A percentile compares a stretch with the other conserved stretches of the same genome.
Evolutionary conservation across 805 yeast genomes (phyloP).

Genomic region (Pichia nakasei): DNA sequence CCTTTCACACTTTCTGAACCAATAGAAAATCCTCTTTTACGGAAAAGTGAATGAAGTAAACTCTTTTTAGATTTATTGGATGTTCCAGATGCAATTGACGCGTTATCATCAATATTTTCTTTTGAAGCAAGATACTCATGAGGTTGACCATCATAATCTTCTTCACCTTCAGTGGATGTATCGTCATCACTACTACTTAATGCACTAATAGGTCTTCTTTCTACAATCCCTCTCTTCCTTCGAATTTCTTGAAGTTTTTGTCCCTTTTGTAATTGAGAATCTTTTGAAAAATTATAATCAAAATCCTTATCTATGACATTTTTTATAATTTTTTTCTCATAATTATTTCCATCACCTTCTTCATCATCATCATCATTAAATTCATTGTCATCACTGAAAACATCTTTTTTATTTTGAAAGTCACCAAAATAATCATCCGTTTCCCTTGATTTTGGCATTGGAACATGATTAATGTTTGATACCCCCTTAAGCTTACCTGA

Average conservation of each 20-base stretch:
- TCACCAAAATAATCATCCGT: background rate
- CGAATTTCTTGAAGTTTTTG: conserved; percentile 4
- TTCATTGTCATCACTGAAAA: background rate
- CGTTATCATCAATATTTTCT: background rate
- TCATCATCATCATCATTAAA: background rate
- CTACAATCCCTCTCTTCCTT: conserved; percentile 1
- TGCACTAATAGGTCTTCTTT: conserved; percentile 14
- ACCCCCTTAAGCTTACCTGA: background rate
- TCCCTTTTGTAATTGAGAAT: conserved; percentile 9
- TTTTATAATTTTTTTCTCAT: background rate
- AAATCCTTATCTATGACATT: conserved; percentile 26
- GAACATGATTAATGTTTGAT: background rate
- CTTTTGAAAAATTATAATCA: conserved; percentile 22
- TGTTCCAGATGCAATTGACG: background rate
- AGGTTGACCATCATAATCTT: conserved; percentile 1
- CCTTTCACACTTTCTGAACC: conserved; percentile 4
- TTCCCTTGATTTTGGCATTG: background rate
- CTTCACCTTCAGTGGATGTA: conserved; percentile 17
- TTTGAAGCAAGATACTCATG: background rate
- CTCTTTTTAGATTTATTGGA: background rate
- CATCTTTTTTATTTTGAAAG: background rate
- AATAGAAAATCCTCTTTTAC: conserved; percentile 8
- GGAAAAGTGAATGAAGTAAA: conserved; percentile 3
- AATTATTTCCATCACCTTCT: background rate
- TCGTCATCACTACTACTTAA: conserved; percentile 16